Evolutionary conservation across 208 protist species (phyloP), one percentile per base, ranked within the genome.

Genomic region (Trypanosoma lewisi): DNA sequence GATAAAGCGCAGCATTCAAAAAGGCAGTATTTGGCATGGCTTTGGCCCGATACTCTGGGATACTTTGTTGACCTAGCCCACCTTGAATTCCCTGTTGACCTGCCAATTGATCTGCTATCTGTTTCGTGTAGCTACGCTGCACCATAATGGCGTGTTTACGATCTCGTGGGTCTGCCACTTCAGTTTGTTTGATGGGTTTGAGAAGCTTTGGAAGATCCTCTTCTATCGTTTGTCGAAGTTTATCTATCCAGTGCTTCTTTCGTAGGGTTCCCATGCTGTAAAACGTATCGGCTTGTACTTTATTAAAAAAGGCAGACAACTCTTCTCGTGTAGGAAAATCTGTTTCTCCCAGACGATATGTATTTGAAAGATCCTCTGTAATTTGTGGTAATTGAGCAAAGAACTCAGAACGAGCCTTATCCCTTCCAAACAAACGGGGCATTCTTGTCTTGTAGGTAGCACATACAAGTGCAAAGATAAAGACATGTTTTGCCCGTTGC

Each of bases 391-490:
- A 82, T 37, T 89, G 63, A 1, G 52, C 59, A 63, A 83, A 82
- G 52, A 87, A 89, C 49, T 85, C 62, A 0, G 75, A 67, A 28
- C 77, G 78, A 6, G 87, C 87, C 61, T 93, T 93, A 12, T 64
- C 74, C 42, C 95, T 96, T 21, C 95, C 93, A 61, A 97, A 93
- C 4, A 97, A 55, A 9, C 62, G 47, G 7, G 91, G 89, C 78
- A 96, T 76, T 21, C 77, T 53, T 2, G 70, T 74, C 28, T 75
- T 62, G 63, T 80, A 87, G 11, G 72, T 75, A 23, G 76, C 73
- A 42, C 89, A 86, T 42, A 98, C 65, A 6, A 95, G 64, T 12
- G 89, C 90, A 62, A 97, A 95, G 12, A 89, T 71, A 30, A 96
- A 84, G 16, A 93, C 93, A 14, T 85, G 57, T 28, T 78, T 77